phyloP scores from a whole-genome alignment of 192 early-diverging fungal genomes.

The Podila horticola region DNA sequence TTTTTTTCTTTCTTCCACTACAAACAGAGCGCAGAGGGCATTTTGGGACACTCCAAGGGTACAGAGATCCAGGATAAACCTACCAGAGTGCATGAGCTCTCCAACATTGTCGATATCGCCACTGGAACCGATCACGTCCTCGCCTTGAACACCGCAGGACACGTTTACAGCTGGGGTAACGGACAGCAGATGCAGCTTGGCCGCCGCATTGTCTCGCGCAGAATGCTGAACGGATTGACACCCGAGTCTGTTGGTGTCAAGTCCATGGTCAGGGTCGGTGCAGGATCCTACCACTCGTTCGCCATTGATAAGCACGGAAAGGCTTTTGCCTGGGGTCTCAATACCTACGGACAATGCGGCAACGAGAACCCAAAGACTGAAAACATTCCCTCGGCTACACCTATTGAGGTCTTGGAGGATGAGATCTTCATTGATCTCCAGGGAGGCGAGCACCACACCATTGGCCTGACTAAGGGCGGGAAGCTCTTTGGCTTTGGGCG shows the following conservation, averaged over 20 bases:
- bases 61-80: slow-evolving; percentile 73
- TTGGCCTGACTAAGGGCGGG: slow-evolving; percentile 80
- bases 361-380: slow-evolving; percentile 45
- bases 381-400: slow-evolving; percentile 65
- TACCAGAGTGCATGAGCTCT: slow-evolving; percentile 58
- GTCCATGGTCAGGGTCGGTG: slow-evolving; percentile 72
- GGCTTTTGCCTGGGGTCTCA: slow-evolving; percentile 88
- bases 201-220: slow-evolving; percentile 79
- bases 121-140: slow-evolving; percentile 90
- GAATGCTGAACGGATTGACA: slow-evolving; percentile 68
- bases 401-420: slow-evolving; percentile 60
- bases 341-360: slow-evolving; percentile 92
- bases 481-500: slow-evolving; percentile 83
- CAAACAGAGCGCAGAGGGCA: slow-evolving; percentile 79
- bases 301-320: slow-evolving; percentile 73
- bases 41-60: slow-evolving; percentile 81
- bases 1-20: slow-evolving; percentile 17
- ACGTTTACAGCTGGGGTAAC: slow-evolving; percentile 91
- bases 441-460: slow-evolving; percentile 89
- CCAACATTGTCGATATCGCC: slow-evolving; percentile 81
- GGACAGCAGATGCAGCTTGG: slow-evolving; percentile 92
- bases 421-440: slow-evolving; percentile 65
- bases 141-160: slow-evolving; percentile 75
- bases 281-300: slow-evolving; percentile 88
- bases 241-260: slow-evolving; percentile 66